phyloP scores from a whole-genome alignment of 2,329 filamentous ascomycete species.

The Escovopsis sp. region DNA sequence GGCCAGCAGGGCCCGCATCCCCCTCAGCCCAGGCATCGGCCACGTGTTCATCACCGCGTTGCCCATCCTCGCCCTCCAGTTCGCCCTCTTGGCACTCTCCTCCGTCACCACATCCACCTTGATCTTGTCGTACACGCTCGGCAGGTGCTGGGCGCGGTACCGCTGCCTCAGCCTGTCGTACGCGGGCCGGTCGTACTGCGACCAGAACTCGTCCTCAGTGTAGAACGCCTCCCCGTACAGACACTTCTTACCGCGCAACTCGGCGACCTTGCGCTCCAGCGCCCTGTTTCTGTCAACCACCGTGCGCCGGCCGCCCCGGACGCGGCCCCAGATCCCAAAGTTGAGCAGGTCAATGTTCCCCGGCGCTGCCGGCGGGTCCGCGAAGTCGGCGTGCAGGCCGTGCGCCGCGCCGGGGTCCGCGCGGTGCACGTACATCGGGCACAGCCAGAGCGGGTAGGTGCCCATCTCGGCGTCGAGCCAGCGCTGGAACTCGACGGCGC shows the following conservation, averaged over 20 bases:
- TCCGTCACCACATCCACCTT: slow-evolving; percentile 30
- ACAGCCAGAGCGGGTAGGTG: slow-evolving; percentile 44
- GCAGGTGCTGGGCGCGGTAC: slow-evolving; percentile 44
- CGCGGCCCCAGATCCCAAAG: slow-evolving; percentile 47
- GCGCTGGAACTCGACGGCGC: slow-evolving; percentile 27
- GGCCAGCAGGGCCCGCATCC: slow-evolving; percentile 10
- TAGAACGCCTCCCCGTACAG: slow-evolving; percentile 58
- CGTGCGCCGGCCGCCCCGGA: slow-evolving; percentile 24
- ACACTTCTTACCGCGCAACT: slow-evolving; percentile 47
- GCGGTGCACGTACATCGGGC: slow-evolving; percentile 32
- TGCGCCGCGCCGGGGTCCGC: slow-evolving; percentile 26
- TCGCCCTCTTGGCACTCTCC: slow-evolving; percentile 15
- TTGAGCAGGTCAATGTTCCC: slow-evolving; percentile 32
- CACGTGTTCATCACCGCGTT: slow-evolving; percentile 12
- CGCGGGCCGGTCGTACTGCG: slow-evolving; percentile 41
- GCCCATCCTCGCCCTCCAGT: slow-evolving; percentile 14
- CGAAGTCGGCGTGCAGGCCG: slow-evolving; percentile 30
- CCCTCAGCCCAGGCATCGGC: slow-evolving; percentile 31
- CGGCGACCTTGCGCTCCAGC: slow-evolving; percentile 43
- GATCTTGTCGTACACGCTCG: slow-evolving; percentile 55
- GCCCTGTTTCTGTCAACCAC: slow-evolving; percentile 42
- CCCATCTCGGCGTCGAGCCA: slow-evolving; percentile 31
- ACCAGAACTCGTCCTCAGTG: slow-evolving; percentile 53
- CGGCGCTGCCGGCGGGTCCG: slow-evolving; percentile 16
- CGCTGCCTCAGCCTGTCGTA: slow-evolving; percentile 44